Percentiles rank a stretch among this genome's conserved stretches.
Conservation (phyloP, 345 rosid species). For the Euclidium syriacum region DNA sequence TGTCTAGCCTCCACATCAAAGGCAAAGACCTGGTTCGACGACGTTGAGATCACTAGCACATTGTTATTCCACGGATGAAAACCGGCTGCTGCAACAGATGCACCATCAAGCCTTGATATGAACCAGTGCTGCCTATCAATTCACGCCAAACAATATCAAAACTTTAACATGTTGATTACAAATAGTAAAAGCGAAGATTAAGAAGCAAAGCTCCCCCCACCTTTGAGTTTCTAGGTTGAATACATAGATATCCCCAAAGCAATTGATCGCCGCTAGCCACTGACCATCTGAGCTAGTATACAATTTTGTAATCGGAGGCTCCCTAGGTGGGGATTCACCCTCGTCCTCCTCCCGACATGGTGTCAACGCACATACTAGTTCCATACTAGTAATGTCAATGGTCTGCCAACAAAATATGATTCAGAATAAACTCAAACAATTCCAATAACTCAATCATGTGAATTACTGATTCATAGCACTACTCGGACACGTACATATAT, state of each 20-base stretch:
- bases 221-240: slow-evolving; percentile 81
- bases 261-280: slow-evolving; percentile 89
- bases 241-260: slow-evolving; percentile 85
- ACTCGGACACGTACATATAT: slow-evolving; percentile 56
- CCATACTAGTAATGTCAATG: slow-evolving; percentile 58
- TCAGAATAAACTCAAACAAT: neutral
- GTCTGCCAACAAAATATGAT: slow-evolving; percentile 34
- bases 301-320: slow-evolving; percentile 89
- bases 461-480: neutral
- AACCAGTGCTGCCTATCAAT: slow-evolving; percentile 92
- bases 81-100: slow-evolving; percentile 88
- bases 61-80: slow-evolving; percentile 69
- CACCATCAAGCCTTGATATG: slow-evolving; percentile 83
- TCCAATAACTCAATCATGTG: neutral
- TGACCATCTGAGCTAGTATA: slow-evolving; percentile 80
- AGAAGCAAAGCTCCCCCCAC: slow-evolving; percentile 27
- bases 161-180: neutral
- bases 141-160: neutral
- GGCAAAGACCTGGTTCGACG: slow-evolving; percentile 76
- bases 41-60: slow-evolving; percentile 71
- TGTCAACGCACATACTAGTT: slow-evolving; percentile 52
- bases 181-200: neutral
- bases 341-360: slow-evolving; percentile 51
- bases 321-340: slow-evolving; percentile 42
- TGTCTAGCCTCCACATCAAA: slow-evolving; percentile 90